Evolutionary conservation across 805 yeast genomes (phyloP), one percentile per base, ranked within the genome.

Genomic region (Suhomyces faveliae): DNA sequence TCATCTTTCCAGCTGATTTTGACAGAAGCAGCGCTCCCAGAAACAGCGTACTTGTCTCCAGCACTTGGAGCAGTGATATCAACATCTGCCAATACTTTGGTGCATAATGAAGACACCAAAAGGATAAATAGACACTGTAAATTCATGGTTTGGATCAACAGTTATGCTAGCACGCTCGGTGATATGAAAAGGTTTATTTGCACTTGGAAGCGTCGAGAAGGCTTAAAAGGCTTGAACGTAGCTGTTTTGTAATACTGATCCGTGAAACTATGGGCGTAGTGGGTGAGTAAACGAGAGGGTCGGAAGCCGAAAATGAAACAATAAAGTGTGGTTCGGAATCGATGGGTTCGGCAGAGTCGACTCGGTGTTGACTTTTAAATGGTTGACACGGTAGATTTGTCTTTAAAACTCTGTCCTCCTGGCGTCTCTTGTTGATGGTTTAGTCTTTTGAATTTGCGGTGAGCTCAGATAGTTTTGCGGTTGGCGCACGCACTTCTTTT

Each of bases 1-100:
- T 72, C 62, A 84, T 95, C 90, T 20, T 58, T 50, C 61, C 87
- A 64, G n/a, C 50, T 53, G 46, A 77, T 55, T 2, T 58, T 52
- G 27, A 71, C 62, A 0, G 57, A 12, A n/a, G 58, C 71, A 8
- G 55, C 33, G 2, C 77, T 75, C 19, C 67, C 69, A 3, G 68
- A 56, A 2, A 66, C 84, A 3, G 71, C 56, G 53, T 46, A 79
- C 1, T 70, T 40, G 21, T 59, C 59, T 23, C 78, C 81, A 8
- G 21, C 23, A 2, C 50, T 51, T 2, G 86, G 85, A 1, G 68
- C 40, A 5, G 70, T 53, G 42, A 83, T 55, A 3, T 65, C 60
- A 35, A 83, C 76, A 58, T 80, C 85, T 2, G 80, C 85, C 11
- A 53, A 40, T n/a, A 59, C 73, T 15, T 35, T 40, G 27, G 29